Conservation (phyloP, 805 yeast species). For the Yarrowia divulgata region DNA sequence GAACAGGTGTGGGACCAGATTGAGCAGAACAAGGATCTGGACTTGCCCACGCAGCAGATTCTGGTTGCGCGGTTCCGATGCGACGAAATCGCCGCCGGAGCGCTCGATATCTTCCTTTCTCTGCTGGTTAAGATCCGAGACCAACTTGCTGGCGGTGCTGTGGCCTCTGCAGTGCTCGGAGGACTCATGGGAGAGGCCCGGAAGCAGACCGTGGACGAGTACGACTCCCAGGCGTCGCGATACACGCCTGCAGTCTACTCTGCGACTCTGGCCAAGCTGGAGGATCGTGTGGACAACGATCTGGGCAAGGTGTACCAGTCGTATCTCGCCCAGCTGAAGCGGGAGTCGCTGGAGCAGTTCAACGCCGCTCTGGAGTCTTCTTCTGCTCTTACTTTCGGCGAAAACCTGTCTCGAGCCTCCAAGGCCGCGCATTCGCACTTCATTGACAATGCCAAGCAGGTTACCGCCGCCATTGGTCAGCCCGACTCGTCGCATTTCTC, state of each 20-base stretch:
- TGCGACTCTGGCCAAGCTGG: slow-evolving; percentile 63
- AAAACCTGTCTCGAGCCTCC: slow-evolving; percentile 46
- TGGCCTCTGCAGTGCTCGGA: slow-evolving; percentile 52
- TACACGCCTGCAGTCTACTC: slow-evolving; percentile 61
- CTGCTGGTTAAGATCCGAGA: slow-evolving; percentile 51
- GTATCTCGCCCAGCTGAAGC: slow-evolving; percentile 22
- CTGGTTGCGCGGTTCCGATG: slow-evolving; percentile 94
- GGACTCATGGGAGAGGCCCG: slow-evolving; percentile 55
- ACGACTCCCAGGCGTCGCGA: slow-evolving; percentile 77
- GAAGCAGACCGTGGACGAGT: slow-evolving; percentile 57
- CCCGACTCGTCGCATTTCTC: slow-evolving; percentile 49
- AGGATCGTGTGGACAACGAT: slow-evolving; percentile 56
- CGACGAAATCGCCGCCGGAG: slow-evolving; percentile 76
- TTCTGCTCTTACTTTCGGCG: slow-evolving; percentile 45
- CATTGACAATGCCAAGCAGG: slow-evolving; percentile 49
- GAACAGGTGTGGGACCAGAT: slow-evolving; percentile 94
- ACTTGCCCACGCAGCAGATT: slow-evolving; percentile 95
- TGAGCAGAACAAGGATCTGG: slow-evolving; percentile 89
- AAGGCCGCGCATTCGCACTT: slow-evolving; percentile 47
- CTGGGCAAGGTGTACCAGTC: slow-evolving; percentile 43
- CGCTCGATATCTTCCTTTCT: slow-evolving; percentile 56
- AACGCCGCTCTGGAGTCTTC: slow-evolving; percentile 42
- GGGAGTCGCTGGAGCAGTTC: slow-evolving; percentile 27
- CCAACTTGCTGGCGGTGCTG: slow-evolving; percentile 45
- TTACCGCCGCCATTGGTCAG: slow-evolving; percentile 45